Conservation (phyloP, 352 stramenopile genomes). For the Globisporangium echinulatum region DNA sequence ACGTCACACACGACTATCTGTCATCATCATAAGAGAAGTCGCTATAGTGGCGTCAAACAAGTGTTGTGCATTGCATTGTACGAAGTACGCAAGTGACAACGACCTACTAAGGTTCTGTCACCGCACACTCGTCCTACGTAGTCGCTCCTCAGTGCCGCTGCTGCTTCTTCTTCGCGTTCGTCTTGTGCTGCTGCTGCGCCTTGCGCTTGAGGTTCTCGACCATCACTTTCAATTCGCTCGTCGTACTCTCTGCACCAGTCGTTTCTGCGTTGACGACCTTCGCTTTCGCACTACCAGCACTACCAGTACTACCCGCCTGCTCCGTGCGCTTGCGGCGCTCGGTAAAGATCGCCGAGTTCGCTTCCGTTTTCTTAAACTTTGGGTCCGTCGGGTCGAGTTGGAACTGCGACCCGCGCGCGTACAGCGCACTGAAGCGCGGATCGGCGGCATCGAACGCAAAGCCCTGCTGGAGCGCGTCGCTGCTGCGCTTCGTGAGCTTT, state of each 20-base stretch:
- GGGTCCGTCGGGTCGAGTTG: slow-evolving; percentile 79
- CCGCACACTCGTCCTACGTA: background rate
- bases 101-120: background rate
- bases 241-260: slow-evolving; percentile 11
- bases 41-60: too few relatives aligned
- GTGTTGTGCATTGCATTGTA: too few relatives aligned
- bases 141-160: slow-evolving; percentile 21
- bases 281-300: background rate
- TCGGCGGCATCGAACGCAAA: slow-evolving; percentile 76
- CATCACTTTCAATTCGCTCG: slow-evolving; percentile 53
- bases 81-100: background rate
- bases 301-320: slow-evolving; percentile 6
- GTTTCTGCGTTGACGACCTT: background rate
- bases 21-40: too few relatives aligned
- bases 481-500: slow-evolving; percentile 46
- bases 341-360: slow-evolving; percentile 72
- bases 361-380: slow-evolving; percentile 81
- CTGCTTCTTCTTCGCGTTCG: slow-evolving; percentile 27
- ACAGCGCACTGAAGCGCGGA: slow-evolving; percentile 68
- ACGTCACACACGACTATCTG: too few relatives aligned
- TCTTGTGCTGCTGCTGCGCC: slow-evolving; percentile 43
- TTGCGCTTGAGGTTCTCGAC: slow-evolving; percentile 84
- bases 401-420: slow-evolving; percentile 71
- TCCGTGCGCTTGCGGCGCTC: slow-evolving; percentile 66
- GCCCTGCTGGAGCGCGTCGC: slow-evolving; percentile 53